Percentiles rank a stretch among this genome's conserved stretches.
Evolutionary conservation across 2,329 filamentous ascomycete species (phyloP).

Genomic region (Mollisia scopiformis): DNA sequence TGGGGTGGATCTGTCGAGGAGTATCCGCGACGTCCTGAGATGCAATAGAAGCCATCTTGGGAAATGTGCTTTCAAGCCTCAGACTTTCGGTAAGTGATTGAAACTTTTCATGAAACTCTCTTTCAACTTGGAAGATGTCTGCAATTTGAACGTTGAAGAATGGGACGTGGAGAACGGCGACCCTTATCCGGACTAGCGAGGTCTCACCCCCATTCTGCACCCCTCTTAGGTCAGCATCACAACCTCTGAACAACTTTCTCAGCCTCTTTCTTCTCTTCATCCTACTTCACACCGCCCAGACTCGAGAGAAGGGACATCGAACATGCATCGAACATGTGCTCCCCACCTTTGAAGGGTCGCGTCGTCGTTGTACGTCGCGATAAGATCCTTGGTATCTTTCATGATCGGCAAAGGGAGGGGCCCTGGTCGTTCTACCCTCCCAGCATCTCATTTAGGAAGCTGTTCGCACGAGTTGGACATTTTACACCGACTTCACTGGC

Average conservation of each 20-base stretch:
- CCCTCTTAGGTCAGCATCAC: not conserved
- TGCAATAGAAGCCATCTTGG: not conserved
- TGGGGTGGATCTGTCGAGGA: slow-evolving; percentile 26
- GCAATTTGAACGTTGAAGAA: not conserved
- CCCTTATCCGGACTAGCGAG: not conserved
- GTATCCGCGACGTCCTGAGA: slow-evolving; percentile 16
- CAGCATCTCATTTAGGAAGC: slow-evolving; percentile 7
- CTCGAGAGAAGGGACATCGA: not conserved
- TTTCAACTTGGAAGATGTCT: not conserved
- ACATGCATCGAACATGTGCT: too few relatives aligned
- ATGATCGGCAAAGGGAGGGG: not conserved
- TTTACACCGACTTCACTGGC: not conserved
- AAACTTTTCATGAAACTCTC: not conserved
- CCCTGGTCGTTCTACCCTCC: not conserved
- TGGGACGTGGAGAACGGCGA: not conserved
- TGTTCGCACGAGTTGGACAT: not conserved
- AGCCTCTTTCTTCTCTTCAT: not conserved
- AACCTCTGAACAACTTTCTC: not conserved
- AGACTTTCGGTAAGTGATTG: not conserved
- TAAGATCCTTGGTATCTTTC: not conserved
- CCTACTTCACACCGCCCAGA: not conserved
- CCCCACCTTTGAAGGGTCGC: not conserved
- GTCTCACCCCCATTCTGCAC: not conserved
- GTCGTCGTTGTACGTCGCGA: not conserved
- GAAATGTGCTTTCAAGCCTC: not conserved